Evolutionary conservation across 140 eudicot genomes (phyloP), one percentile per base, ranked within the genome.

Genomic region (Anethum foeniculum): DNA sequence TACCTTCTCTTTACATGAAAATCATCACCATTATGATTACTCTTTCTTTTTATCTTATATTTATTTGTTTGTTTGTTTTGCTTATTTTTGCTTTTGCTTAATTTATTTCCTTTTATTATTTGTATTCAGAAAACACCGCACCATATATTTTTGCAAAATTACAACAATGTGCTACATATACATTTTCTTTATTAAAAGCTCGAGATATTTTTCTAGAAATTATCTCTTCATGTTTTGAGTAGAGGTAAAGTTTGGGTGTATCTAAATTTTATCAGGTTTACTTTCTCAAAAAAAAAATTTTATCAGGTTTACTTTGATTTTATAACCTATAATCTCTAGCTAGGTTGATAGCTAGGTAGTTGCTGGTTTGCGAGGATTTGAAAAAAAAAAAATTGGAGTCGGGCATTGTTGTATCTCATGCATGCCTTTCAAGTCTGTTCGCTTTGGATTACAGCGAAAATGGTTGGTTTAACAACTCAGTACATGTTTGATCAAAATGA

Each of bases 21-120:
- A 88, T 86, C 90, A 86, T 86, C 91, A 81, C 88, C 88, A 79
- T 47, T 77, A 90, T 88, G 77, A 90, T 90, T 86, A 88, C 91
- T 27, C 89, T 34, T 75, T 58, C 85, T 79, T 83, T 84, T 81
- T 87, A 48, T 73, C 3, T 16, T 18, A 38, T 71, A 39, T 71
- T 16, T 71, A 21, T 71, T 71, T 9, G 48, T 72, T 21, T 15
- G 30, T 18, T 72, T 72, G 48, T 39, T 19, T 72, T 83, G 76
- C 38, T 67, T 78, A 76, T 84, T 54, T 38, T 87, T 30, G 58
- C 78, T 38, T 81, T 80, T 28, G 27, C 74, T 78, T 46, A 41
- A 41, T 41, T 72, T 41, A 11, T 74, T 73, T 6, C 48, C 77
- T 58, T 82, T 7, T 36, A 71, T 64, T 16, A 65, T 36, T 69